Evolutionary conservation across 495 filamentous ascomycete species (phyloP).

Genomic region (Podospora fimiseda): DNA sequence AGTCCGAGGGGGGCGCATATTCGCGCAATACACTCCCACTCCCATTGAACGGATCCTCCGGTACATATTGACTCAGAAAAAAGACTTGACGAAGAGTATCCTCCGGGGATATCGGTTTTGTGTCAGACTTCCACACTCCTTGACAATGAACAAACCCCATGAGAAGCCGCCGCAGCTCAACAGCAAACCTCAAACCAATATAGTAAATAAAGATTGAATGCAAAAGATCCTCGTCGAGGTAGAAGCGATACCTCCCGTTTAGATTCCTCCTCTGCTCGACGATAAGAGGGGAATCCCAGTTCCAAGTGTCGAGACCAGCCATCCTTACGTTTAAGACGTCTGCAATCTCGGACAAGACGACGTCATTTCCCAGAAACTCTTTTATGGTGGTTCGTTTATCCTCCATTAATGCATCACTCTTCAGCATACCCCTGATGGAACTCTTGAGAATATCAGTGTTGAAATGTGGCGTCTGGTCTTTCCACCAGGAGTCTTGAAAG

Average conservation of each 20-base stretch:
- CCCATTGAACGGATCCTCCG: no score
- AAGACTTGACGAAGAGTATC: conserved; percentile 17
- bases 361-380: conserved; percentile 52
- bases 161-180: conserved; percentile 8
- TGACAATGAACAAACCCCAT: conserved; percentile 46
- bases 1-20: neutral
- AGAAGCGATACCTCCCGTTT: conserved; percentile 63
- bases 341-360: conserved; percentile 54
- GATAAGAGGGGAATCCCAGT: conserved; percentile 39
- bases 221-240: conserved; percentile 62
- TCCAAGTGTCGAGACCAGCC: conserved; percentile 50
- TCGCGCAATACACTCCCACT: no score
- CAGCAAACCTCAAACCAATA: conserved; percentile 41
- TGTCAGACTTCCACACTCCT: conserved; percentile 28
- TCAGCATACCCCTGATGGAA: conserved; percentile 47
- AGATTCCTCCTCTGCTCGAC: conserved; percentile 48
- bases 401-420: conserved; percentile 51
- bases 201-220: conserved; percentile 59
- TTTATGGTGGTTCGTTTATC: conserved; percentile 52
- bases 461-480: conserved; percentile 22
- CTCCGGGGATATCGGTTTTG: conserved; percentile 14
- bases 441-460: conserved; percentile 11
- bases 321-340: conserved; percentile 67
- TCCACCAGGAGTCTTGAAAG: conserved; percentile 13
- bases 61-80: conserved; percentile 14